Evolutionary conservation across 2,329 filamentous ascomycete species (phyloP).

Genomic region (Hypoxylon sp.): DNA sequence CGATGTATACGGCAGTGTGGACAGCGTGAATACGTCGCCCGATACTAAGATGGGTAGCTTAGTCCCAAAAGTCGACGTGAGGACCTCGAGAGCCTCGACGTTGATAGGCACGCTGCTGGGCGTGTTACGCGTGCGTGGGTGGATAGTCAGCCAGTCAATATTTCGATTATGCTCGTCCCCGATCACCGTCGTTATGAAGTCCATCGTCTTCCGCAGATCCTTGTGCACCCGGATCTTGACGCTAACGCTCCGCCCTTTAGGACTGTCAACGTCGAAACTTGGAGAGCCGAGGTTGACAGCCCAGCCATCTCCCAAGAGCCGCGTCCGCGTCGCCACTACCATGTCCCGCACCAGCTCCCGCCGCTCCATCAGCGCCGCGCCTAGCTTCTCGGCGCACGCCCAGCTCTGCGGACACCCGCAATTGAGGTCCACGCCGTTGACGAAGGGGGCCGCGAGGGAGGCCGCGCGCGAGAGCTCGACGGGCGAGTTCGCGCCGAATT

Average conservation of each 20-base stretch:
- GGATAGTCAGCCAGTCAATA: slow-evolving; percentile 79
- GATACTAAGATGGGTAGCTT: slow-evolving; percentile 76
- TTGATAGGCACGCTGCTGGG: slow-evolving; percentile 73
- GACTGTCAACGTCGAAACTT: slow-evolving; percentile 51
- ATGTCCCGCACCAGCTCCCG: slow-evolving; percentile 77
- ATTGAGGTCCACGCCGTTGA: slow-evolving; percentile 77
- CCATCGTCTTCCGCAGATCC: slow-evolving; percentile 72
- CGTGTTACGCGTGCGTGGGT: slow-evolving; percentile 74
- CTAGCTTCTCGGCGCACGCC: slow-evolving; percentile 77
- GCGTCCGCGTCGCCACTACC: slow-evolving; percentile 69
- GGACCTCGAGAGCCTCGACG: slow-evolving; percentile 70
- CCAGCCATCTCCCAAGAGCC: slow-evolving; percentile 68
- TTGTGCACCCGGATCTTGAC: slow-evolving; percentile 79
- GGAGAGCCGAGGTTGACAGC: slow-evolving; percentile 55
- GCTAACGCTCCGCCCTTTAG: slow-evolving; percentile 70
- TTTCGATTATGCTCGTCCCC: slow-evolving; percentile 64
- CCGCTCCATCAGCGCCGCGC: slow-evolving; percentile 77
- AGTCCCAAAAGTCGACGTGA: slow-evolving; percentile 66
- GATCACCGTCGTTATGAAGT: slow-evolving; percentile 75
- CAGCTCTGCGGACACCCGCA: slow-evolving; percentile 81
- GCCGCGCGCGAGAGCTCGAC: slow-evolving; percentile 74
- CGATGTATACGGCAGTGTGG: slow-evolving; percentile 62
- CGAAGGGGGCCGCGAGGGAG: slow-evolving; percentile 72
- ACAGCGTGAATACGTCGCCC: slow-evolving; percentile 76
- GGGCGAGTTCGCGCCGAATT: slow-evolving; percentile 75